Base-by-base conservation (phyloP, 495 filamentous ascomycete genomes). In the Trichoderma gamsii region DNA sequence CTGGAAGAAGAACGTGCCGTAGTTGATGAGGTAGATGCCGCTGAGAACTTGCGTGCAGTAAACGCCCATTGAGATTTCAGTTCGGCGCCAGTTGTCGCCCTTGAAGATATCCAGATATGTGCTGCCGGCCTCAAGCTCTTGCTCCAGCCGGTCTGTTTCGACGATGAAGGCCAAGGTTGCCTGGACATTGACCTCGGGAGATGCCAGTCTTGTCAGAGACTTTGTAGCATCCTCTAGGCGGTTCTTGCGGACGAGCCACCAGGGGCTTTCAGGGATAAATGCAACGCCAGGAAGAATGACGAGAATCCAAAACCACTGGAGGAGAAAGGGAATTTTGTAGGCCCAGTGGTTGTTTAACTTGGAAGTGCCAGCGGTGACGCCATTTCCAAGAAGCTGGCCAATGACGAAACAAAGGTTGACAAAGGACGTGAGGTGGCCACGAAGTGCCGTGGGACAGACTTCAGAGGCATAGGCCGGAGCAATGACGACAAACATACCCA, bases 241-340 rank as follows among this genome's bases (percentile, higher is more conserved):
- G 21, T 82, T 84, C 52, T 86, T 84, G 4, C 89, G 82, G 64
- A 91, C 84, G 32, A 89, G 77, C 88, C 88, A 91, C 88, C 89
- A 91, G 0, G 89, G 89, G 0, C 84, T 69, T 70, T 92, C 89
- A 5, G 89, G 89, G 0, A 87, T 87, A 35, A 89, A 81, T 59
- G 80, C 71, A 18, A 86, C 78, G 1, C 82, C 86, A 67, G 86
- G 82, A 44, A 89, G 79, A 25, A 92, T 80, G 0, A 88, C 88
- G n/a, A 89, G 70, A 1, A 88, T 87, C 87, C 88, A 92, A 74
- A 92, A 85, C 89, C 89, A 92, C 73, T 92, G 89, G 6, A 90
- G 68, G 5, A 79, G 85, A 65, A 86, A 89, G 0, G 87, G 87
- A 68, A 87, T 84, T 9, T 83, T 79, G 73, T 89, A 90, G 3